Base-by-base conservation (phyloP, 2,329 filamentous ascomycete genomes). In the Cercospora zeina region DNA sequence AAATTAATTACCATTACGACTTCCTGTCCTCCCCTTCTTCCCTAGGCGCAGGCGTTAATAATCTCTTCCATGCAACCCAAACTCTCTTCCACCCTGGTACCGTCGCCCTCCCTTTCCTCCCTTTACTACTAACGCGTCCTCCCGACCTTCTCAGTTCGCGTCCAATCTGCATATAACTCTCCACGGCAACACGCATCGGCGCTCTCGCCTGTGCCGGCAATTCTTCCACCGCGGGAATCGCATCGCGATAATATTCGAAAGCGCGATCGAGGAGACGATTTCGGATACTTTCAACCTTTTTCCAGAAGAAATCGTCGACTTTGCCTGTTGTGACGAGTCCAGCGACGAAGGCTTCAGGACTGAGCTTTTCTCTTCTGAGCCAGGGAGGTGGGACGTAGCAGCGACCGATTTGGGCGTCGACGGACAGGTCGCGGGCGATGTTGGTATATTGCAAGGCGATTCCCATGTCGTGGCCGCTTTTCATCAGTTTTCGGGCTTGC, bases 131-230 rank as follows among this genome's bases (percentile, higher is more conserved):
- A n/a, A n/a, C n/a, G n/a, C n/a, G n/a, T n/a, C n/a, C n/a, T n/a
- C 78, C 76, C 19, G 78, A 73, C 59, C 81, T 77, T 59, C 78
- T 75, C 27, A 89, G 70, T n/a, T 87, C 84, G 45, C 86, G 76
- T 13, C 87, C 88, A 71, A 91, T 91, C 72, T 89, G 87, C 84
- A 91, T 88, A 70, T 91, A 90, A 66, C 87, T 89, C 73, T 90
- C 87, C 0, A 90, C 86, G 0, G 87, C 87, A 4, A 89, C 87
- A 11, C 86, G 79, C 71, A 90, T 85, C 0, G 87, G 85, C 0
- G 83, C 86, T 65, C 85, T 80, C 0, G 84, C 85, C 68, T 87
- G 82, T 0, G 63, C 53, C 0, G 89, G 88, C 0, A 92, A 76
- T 65, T 81, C 75, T 54, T 87, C 81, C 67, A 92, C 89, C 0